Percentiles rank a stretch among this genome's conserved stretches.
These are phyloP conservation scores for Fagus crenata DNA, from an alignment of 306 rosid genomes.

Conservation along the genomic window DNA sequence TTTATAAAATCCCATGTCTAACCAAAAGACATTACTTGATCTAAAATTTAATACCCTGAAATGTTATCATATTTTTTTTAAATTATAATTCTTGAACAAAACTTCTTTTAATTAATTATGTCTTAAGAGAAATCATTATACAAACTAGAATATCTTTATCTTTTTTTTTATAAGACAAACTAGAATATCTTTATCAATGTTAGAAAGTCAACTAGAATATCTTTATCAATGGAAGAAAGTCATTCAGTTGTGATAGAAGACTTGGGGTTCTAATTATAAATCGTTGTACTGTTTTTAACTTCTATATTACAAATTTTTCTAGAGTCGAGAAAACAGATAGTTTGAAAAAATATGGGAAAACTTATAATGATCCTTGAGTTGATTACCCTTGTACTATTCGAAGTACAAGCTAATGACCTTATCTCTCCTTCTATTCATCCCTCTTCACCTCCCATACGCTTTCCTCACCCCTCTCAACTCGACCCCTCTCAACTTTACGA, in stretches of 20 bases:
- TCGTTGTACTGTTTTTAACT: not conserved
- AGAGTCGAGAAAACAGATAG: not conserved
- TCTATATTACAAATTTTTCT: not conserved
- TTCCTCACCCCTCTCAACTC: not conserved
- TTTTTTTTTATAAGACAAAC: no score
- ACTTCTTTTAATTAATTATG: no score
- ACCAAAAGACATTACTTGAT: no score
- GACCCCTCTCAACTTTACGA: not conserved
- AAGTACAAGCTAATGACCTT: not conserved
- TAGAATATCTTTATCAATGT: no score
- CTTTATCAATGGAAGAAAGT: not conserved
- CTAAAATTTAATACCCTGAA: no score
- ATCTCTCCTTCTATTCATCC: not conserved
- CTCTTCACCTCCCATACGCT: not conserved
- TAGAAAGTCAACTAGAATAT: not conserved
- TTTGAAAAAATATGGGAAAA: not conserved
- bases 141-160: not conserved
- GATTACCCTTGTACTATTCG: not conserved
- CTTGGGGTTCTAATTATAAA: not conserved
- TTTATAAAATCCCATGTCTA: no score
- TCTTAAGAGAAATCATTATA: no score
- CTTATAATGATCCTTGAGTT: not conserved
- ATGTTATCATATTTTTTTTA: no score
- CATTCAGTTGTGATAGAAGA: not conserved
- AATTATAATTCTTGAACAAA: no score